A percentile compares a stretch with the other conserved stretches of the same genome.
Conservation (phyloP, 2,329 filamentous ascomycete species). For the Curvularia spicifera region DNA sequence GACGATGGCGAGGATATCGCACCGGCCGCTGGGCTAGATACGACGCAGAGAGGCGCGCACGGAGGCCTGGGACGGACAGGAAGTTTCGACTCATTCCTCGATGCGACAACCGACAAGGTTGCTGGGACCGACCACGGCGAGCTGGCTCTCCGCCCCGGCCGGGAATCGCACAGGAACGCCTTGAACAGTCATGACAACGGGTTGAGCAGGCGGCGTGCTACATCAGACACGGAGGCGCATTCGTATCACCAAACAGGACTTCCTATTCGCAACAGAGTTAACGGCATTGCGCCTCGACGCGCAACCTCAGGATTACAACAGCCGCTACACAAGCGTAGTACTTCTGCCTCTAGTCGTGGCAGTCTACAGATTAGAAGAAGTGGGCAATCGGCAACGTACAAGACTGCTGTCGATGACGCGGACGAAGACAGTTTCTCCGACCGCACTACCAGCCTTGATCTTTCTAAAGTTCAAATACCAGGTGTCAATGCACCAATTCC, state of each 20-base stretch:
- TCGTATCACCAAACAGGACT: slow-evolving; percentile 30
- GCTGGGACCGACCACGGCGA: slow-evolving; percentile 47
- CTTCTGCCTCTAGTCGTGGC: slow-evolving; percentile 48
- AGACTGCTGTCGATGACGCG: slow-evolving; percentile 28
- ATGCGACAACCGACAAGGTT: slow-evolving; percentile 61
- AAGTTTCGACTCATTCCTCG: slow-evolving; percentile 67
- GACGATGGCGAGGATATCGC: slow-evolving; percentile 50
- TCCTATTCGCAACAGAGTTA: slow-evolving; percentile 37
- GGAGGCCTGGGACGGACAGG: slow-evolving; percentile 49
- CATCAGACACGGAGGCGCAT: slow-evolving; percentile 36
- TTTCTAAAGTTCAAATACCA: slow-evolving; percentile 41
- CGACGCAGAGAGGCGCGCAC: slow-evolving; percentile 33
- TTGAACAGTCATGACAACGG: slow-evolving; percentile 15
- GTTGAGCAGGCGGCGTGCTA: slow-evolving; percentile 28
- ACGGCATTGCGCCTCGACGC: slow-evolving; percentile 27
- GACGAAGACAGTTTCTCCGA: slow-evolving; percentile 43
- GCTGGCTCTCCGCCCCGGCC: slow-evolving; percentile 26
- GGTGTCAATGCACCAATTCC: slow-evolving; percentile 48
- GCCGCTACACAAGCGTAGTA: slow-evolving; percentile 30
- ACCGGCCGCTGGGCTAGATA: slow-evolving; percentile 40
- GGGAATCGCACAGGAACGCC: slow-evolving; percentile 21
- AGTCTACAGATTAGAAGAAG: slow-evolving; percentile 43
- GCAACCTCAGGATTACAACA: slow-evolving; percentile 28
- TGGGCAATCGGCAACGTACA: slow-evolving; percentile 19
- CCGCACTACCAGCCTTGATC: slow-evolving; percentile 37